Evolutionary conservation across 176 grass and related monocot genomes (phyloP).

Genomic region (Aegilops bicornis): DNA sequence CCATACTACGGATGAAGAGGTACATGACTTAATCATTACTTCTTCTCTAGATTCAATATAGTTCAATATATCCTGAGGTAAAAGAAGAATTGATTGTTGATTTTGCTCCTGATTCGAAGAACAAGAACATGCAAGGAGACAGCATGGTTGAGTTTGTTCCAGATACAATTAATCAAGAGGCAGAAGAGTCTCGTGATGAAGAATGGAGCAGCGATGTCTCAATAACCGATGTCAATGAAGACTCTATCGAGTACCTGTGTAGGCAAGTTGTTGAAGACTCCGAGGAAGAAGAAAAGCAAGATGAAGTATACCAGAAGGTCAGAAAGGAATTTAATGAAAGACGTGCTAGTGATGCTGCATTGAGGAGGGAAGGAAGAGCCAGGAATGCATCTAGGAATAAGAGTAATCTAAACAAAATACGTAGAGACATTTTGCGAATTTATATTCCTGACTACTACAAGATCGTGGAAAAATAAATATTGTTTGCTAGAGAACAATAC

Average conservation of each 20-base stretch:
- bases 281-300: not conserved
- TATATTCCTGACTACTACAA: not conserved
- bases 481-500: not conserved
- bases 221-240: not conserved
- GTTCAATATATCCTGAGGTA: too few species aligned
- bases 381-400: not conserved
- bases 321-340: not conserved
- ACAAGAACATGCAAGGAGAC: not conserved
- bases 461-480: not conserved
- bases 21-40: not conserved
- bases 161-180: not conserved
- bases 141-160: not conserved
- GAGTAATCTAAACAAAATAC: not conserved
- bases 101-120: not conserved
- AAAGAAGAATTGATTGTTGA: not conserved
- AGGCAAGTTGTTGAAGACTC: not conserved
- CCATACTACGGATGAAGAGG: not conserved
- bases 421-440: not conserved
- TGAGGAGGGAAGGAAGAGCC: not conserved
- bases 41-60: too few species aligned
- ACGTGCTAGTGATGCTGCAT: not conserved
- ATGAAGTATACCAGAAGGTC: not conserved
- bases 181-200: not conserved
- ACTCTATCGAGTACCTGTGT: not conserved
- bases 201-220: not conserved